phyloP scores from a whole-genome alignment of 176 grass and related monocot species.

The Phyllostachys edulis region DNA sequence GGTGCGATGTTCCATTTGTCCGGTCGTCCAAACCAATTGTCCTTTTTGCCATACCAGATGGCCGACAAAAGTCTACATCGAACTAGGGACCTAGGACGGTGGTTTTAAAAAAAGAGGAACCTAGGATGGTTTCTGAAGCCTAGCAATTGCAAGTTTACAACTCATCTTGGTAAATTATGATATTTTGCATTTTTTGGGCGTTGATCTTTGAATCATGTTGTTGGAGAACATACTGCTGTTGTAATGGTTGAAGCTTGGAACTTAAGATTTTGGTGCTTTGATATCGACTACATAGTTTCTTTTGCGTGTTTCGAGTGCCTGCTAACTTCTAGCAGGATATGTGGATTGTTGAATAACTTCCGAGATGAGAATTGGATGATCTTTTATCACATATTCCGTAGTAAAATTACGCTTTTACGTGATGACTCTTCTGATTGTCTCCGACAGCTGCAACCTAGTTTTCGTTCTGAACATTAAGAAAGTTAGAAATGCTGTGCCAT shows the following conservation, averaged over 20 bases:
- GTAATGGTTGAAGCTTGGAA: constrained; percentile 25
- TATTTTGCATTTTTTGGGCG: background rate
- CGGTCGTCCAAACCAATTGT: constrained; percentile 62
- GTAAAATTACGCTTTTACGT: background rate
- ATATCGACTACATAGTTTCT: background rate
- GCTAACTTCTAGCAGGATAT: background rate
- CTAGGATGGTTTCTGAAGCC: background rate
- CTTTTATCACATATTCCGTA: background rate
- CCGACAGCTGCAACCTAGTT: background rate
- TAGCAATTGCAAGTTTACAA: background rate
- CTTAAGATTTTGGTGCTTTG: background rate
- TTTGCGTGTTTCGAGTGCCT: constrained; percentile 13
- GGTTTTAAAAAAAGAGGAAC: background rate
- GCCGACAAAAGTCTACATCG: constrained; percentile 47
- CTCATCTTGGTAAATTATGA: background rate
- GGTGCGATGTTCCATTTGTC: constrained; percentile 80
- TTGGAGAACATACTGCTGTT: constrained; percentile 12
- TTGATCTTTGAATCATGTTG: background rate
- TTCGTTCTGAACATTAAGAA: background rate
- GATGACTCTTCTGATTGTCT: background rate
- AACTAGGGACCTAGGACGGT: constrained; percentile 15
- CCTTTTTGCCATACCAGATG: constrained; percentile 88
- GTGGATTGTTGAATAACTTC: background rate
- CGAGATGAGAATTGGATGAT: background rate
- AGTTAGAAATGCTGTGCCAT: no score